A percentile compares a stretch with the other conserved stretches of the same genome.
Conservation (phyloP, 352 stramenopile species). For the Sclerospora graminicola region DNA sequence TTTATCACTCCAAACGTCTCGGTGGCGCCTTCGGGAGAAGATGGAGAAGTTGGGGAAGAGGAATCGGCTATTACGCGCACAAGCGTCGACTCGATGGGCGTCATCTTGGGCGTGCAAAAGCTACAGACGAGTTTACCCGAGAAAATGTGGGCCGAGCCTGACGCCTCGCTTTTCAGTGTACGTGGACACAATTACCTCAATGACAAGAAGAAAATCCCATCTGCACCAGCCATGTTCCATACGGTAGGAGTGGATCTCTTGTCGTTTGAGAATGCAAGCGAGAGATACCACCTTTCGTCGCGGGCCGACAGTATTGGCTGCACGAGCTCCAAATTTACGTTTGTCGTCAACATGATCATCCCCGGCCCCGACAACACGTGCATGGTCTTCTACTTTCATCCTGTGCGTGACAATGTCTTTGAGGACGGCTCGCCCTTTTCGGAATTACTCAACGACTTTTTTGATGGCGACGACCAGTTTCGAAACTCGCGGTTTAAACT, state of each 20-base stretch:
- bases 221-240: constrained; percentile 59
- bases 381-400: constrained; percentile 85
- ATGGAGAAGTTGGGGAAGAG: constrained; percentile 8
- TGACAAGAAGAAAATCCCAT: constrained; percentile 86
- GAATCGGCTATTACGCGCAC: constrained; percentile 19
- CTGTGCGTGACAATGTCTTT: constrained; percentile 65
- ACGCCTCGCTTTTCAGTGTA: constrained; percentile 72
- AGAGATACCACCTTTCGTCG: constrained; percentile 72
- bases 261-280: constrained; percentile 55
- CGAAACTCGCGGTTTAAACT: constrained; percentile 97
- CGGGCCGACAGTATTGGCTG: constrained; percentile 63
- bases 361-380: constrained; percentile 63
- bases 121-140: constrained; percentile 62
- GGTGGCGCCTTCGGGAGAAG: constrained; percentile 21
- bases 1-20: constrained; percentile 85
- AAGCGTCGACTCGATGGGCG: constrained; percentile 45
- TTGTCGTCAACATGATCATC: constrained; percentile 88
- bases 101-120: constrained; percentile 56
- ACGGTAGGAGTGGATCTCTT: constrained; percentile 74
- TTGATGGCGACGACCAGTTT: constrained; percentile 92
- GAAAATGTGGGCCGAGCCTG: constrained; percentile 81
- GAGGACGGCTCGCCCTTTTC: constrained; percentile 84
- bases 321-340: constrained; percentile 72
- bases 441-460: constrained; percentile 83
- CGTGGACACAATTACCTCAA: constrained; percentile 83